phyloP scores from a whole-genome alignment of 2,329 filamentous ascomycete genomes.

The Fusarium acutatum region DNA sequence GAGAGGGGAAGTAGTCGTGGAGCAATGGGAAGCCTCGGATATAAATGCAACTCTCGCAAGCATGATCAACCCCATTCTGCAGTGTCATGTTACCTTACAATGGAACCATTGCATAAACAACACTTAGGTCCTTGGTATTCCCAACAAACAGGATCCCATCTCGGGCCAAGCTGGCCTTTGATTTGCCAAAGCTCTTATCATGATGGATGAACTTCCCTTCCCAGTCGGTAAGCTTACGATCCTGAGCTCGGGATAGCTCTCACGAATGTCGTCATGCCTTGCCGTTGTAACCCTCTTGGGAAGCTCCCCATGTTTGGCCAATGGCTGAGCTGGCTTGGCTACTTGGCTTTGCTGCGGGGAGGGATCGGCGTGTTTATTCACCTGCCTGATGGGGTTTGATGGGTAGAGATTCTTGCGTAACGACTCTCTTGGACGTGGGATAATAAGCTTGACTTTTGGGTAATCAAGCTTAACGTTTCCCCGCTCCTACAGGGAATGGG shows the following conservation, averaged over 20 bases:
- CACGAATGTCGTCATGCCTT: slow-evolving; percentile 34
- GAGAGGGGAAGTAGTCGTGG: background rate
- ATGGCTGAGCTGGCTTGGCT: slow-evolving; percentile 6
- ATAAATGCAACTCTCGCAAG: slow-evolving; percentile 30
- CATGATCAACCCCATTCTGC: background rate
- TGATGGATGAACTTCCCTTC: slow-evolving; percentile 17
- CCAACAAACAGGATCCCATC: slow-evolving; percentile 13
- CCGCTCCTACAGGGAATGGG: background rate
- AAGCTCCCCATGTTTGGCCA: slow-evolving; percentile 10
- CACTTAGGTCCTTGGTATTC: background rate
- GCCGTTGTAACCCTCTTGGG: slow-evolving; percentile 24
- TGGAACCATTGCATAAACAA: slow-evolving; percentile 16
- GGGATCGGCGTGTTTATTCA: slow-evolving; percentile 2
- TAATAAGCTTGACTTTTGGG: slow-evolving; percentile 7
- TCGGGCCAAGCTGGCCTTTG: background rate
- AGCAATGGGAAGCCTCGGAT: slow-evolving; percentile 4
- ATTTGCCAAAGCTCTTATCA: slow-evolving; percentile 20
- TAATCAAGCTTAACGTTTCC: slow-evolving; percentile 11
- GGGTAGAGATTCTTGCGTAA: slow-evolving; percentile 21
- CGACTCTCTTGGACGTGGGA: background rate
- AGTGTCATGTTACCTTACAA: slow-evolving; percentile 30
- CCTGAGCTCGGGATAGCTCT: slow-evolving; percentile 17
- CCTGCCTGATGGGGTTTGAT: slow-evolving; percentile 27
- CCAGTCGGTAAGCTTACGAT: slow-evolving; percentile 29
- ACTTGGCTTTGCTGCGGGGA: slow-evolving; percentile 24